These are phyloP conservation scores for Phytophthora boehmeriae DNA, from an alignment of 352 stramenopile species.

Conservation along the genomic window DNA sequence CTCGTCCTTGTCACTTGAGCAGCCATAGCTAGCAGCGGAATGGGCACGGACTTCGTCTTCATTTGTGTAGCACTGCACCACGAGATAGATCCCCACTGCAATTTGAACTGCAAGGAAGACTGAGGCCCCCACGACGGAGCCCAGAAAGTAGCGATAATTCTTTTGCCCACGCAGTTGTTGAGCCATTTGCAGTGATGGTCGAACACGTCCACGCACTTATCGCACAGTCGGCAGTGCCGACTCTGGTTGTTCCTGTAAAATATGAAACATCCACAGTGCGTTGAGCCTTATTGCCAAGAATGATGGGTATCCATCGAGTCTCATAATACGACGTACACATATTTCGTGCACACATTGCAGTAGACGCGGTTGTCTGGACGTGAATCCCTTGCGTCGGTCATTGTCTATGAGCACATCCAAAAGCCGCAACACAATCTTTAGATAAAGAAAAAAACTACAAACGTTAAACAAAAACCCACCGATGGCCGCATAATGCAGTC, in stretches of 20 bases:
- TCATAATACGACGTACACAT: constrained; percentile 60
- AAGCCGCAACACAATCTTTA: constrained; percentile 5
- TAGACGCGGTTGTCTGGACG: constrained; percentile 66
- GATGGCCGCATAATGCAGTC: constrained; percentile 69
- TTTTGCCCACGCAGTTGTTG: constrained; percentile 96
- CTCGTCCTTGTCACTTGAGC: constrained; percentile 47
- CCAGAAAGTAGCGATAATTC: constrained; percentile 85
- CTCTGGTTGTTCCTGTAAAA: constrained; percentile 77
- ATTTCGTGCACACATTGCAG: constrained; percentile 90
- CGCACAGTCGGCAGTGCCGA: constrained; percentile 95
- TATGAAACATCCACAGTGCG: constrained; percentile 2
- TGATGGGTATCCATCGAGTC: not conserved
- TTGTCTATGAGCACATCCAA: constrained; percentile 29
- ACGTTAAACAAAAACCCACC: constrained; percentile 31
- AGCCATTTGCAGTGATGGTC: constrained; percentile 98
- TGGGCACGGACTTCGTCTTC: constrained; percentile 43
- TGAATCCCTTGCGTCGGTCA: constrained; percentile 33
- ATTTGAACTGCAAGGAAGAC: constrained; percentile 75
- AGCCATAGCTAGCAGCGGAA: constrained; percentile 73
- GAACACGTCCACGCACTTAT: constrained; percentile 96
- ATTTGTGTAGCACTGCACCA: constrained; percentile 57
- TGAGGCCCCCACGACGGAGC: constrained; percentile 69
- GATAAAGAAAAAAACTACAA: not conserved
- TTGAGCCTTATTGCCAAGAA: not conserved
- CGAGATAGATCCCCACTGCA: constrained; percentile 64